Base-by-base conservation (phyloP, 352 stramenopile genomes). In the Pythium folliculosum region DNA sequence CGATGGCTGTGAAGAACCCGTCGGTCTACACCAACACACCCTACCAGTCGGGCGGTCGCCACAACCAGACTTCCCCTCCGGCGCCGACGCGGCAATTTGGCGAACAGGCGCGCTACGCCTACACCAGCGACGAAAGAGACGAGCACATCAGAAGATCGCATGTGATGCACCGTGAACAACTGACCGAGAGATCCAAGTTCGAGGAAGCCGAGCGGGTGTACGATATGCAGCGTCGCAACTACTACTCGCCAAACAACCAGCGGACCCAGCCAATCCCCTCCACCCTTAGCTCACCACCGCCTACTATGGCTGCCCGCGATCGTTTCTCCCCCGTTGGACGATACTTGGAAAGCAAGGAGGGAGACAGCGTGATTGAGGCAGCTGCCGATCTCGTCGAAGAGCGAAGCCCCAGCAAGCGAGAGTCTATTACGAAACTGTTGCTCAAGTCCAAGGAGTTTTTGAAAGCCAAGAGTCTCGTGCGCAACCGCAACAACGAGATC, bases 401-500 rank as follows among this genome's bases (percentile, higher is more conserved):
- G 30, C 63, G 69, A 27, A 77, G 67, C 44, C 63, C 67, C 3
- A 70, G 56, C 58, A 80, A 84, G 48, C 50, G 72, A 23, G 67
- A 82, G 55, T 78, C 80, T 7, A 72, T 88, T 22, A 81, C 80
- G 40, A 78, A 78, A 52, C 59, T 89, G 53, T 60, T 88, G 62
- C 57, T 88, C n/a, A 81, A 90, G 66, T 90, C 77, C 38, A 86
- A 88, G 62, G 81, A 88, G 45, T 85, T 90, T 32, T 52, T 89
- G 13, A 77, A 82, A 38, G 77, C 80, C 1, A 87, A 80, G 58
- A 81, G 59, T 22, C 69, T 92, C 21, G 80, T 92, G 38, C 83
- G 81, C 48, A 92, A 90, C 69, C 80, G 78, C 37, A 79, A 87
- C 69, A 86, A 90, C 35, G 83, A 92, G 60, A 88, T 92, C 59